Percentiles rank a stretch among this genome's conserved stretches.
phyloP scores from a whole-genome alignment of 2,329 filamentous ascomycete species.

The Ophiostoma novo-ulmi region DNA sequence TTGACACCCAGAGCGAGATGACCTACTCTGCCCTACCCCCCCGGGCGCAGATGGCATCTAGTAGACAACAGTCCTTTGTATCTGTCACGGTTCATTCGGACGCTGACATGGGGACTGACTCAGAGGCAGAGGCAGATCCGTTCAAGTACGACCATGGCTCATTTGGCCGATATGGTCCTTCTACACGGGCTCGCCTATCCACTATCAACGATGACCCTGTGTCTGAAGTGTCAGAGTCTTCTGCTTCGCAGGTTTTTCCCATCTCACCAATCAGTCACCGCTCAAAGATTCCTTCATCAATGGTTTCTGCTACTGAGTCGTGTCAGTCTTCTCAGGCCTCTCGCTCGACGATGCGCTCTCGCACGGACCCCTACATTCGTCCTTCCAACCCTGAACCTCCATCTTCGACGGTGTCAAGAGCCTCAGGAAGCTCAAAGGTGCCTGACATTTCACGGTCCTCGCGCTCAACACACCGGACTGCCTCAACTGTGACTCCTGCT shows the following conservation, averaged over 20 bases:
- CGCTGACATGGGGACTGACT: neutral
- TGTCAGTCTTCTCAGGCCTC: neutral
- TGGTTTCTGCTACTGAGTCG: neutral
- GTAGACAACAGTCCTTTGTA: neutral
- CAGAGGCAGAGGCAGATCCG: neutral
- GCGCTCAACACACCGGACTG: neutral
- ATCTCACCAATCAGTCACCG: neutral
- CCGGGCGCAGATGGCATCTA: neutral
- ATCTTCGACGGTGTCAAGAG: neutral
- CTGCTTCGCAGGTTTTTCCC: neutral
- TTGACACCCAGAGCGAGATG: conserved; percentile 19
- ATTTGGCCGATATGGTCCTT: neutral
- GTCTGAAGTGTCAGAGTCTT: neutral
- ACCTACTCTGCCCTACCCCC: neutral
- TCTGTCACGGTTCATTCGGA: neutral
- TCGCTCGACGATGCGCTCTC: neutral
- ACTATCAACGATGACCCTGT: neutral
- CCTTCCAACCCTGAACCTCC: conserved; percentile 14
- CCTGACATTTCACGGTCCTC: neutral
- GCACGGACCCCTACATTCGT: neutral
- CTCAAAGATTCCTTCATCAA: neutral
- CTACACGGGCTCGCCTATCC: neutral
- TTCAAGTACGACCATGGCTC: conserved; percentile 7
- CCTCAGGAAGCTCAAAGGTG: neutral
- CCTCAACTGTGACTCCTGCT: neutral